phyloP scores from a whole-genome alignment of 768 basidiomycete species.

The Amanita pseudoporphyria region DNA sequence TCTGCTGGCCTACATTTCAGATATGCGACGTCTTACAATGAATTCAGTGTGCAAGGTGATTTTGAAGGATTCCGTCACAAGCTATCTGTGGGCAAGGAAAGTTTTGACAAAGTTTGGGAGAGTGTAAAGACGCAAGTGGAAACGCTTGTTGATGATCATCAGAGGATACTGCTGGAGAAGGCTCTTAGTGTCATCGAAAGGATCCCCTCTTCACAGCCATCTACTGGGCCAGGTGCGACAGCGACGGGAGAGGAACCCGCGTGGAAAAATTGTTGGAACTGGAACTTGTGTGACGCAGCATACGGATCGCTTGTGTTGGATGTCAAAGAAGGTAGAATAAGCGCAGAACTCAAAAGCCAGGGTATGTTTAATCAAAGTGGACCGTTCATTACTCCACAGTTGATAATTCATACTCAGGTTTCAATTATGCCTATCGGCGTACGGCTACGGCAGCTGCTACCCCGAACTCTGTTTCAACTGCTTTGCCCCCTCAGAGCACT shows the following conservation, averaged over 20 bases:
- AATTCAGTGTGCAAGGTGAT: conserved; percentile 88
- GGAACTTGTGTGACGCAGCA: conserved; percentile 95
- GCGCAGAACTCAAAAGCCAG: conserved; percentile 87
- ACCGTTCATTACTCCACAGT: conserved; percentile 1
- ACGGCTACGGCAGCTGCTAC: conserved; percentile 52
- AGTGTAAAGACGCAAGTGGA: conserved; percentile 89
- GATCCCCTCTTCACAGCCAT: conserved; percentile 49
- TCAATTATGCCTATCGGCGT: conserved; percentile 93
- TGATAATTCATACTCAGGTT: conserved; percentile 39
- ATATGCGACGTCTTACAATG: conserved; percentile 93
- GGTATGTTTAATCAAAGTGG: conserved; percentile 34
- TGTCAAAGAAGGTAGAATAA: conserved; percentile 85
- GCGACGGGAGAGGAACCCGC: conserved; percentile 74
- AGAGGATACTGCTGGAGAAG: conserved; percentile 82
- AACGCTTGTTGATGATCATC: conserved; percentile 82
- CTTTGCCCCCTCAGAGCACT: conserved; percentile 33
- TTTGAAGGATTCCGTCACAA: conserved; percentile 84
- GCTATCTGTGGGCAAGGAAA: conserved; percentile 64
- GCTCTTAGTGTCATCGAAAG: conserved; percentile 78
- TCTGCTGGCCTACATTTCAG: conserved; percentile 97
- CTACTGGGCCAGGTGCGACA: conserved; percentile 35
- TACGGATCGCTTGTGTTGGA: conserved; percentile 86
- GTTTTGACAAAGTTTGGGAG: conserved; percentile 91
- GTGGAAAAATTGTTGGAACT: conserved; percentile 99
- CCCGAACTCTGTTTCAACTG: conserved; percentile 45